Conservation (phyloP, 192 early-diverging fungal species). For the Coemansia sp. region DNA sequence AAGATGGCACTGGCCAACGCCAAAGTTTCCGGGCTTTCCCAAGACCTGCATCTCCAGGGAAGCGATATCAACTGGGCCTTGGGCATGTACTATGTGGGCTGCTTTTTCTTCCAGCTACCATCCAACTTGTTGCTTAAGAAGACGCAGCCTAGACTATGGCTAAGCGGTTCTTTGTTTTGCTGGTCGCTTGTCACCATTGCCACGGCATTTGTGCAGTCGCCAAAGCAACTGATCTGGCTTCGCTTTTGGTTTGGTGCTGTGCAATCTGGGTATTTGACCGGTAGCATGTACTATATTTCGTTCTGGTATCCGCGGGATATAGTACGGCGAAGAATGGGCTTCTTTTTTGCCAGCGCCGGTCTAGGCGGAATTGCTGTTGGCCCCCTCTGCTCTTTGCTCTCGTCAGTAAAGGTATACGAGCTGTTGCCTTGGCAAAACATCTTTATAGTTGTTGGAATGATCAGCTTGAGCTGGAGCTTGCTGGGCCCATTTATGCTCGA, state of each 20-base stretch:
- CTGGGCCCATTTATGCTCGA: constrained; percentile 27
- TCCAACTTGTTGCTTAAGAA: constrained; percentile 45
- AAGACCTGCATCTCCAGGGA: constrained; percentile 27
- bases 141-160: constrained; percentile 33
- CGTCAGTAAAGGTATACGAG: constrained; percentile 3
- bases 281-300: constrained; percentile 49
- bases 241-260: constrained; percentile 46
- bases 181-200: constrained; percentile 37
- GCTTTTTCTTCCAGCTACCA: constrained; percentile 46
- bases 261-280: constrained; percentile 46
- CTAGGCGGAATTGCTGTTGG: constrained; percentile 39
- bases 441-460: constrained; percentile 25
- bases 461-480: constrained; percentile 34
- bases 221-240: constrained; percentile 11
- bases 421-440: constrained; percentile 35
- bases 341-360: constrained; percentile 44
- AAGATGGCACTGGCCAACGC: constrained; percentile 48
- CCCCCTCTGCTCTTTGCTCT: constrained; percentile 33
- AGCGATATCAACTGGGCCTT: constrained; percentile 37
- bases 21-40: constrained; percentile 36
- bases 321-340: constrained; percentile 41
- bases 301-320: constrained; percentile 44
- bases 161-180: constrained; percentile 26
- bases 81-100: constrained; percentile 42
- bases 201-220: constrained; percentile 20